These are phyloP conservation scores for Diutina scorzettiae DNA, from an alignment of 1,139 yeast species.

Conservation along the genomic window DNA sequence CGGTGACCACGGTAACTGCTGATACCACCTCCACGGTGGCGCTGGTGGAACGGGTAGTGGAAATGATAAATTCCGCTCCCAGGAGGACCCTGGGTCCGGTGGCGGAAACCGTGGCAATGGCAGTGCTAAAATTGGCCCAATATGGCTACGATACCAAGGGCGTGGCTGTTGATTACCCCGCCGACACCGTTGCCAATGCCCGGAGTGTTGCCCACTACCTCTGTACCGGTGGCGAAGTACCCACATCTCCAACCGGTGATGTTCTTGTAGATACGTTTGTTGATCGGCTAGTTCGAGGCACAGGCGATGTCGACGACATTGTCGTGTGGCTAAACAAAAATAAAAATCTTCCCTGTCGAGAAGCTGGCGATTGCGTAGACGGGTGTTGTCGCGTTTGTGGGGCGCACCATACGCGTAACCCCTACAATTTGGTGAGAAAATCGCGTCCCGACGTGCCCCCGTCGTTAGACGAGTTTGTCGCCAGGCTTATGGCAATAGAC, in stretches of 20 bases:
- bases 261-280: neutral
- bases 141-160: neutral
- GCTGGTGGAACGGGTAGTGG: neutral
- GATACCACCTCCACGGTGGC: neutral
- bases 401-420: neutral
- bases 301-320: too few relatives aligned
- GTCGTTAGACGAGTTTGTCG: neutral
- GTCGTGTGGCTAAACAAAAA: neutral
- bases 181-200: neutral
- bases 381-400: neutral
- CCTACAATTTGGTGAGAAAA: neutral
- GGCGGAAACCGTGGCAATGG: neutral
- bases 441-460: neutral
- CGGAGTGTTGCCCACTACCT: neutral
- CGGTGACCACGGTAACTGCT: neutral
- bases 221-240: too few relatives aligned
- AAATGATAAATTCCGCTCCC: neutral
- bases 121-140: neutral
- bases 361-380: neutral
- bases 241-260: too few relatives aligned
- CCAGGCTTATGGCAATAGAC: neutral
- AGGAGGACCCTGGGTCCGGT: neutral
- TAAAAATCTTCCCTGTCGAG: neutral
- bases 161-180: neutral
- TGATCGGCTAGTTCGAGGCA: neutral